Evolutionary conservation across 2,329 filamentous ascomycete genomes (phyloP).

Genomic region (Verticillium nonalfalfae): DNA sequence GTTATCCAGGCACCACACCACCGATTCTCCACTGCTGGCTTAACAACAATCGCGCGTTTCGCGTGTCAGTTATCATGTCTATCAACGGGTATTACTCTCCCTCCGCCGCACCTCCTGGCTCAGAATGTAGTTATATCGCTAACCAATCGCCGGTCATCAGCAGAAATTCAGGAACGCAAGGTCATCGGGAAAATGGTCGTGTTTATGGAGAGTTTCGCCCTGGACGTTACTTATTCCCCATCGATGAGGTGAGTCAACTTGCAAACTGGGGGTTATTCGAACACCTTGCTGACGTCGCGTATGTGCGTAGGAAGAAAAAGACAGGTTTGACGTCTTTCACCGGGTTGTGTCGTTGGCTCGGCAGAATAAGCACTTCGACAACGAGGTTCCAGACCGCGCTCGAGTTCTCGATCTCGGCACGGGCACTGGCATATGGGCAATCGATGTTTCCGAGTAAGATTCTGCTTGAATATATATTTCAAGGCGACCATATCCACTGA

Average conservation of each 20-base stretch:
- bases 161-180: background rate
- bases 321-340: conserved; percentile 77
- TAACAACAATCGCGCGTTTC: background rate
- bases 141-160: background rate
- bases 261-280: too few species aligned
- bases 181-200: conserved; percentile 58
- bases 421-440: conserved; percentile 87
- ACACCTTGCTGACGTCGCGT: background rate
- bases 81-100: conserved; percentile 18
- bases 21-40: background rate
- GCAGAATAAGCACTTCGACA: conserved; percentile 25
- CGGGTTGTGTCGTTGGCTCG: conserved; percentile 66
- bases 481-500: background rate
- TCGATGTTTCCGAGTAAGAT: conserved; percentile 73
- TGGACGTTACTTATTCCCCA: conserved; percentile 70
- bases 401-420: conserved; percentile 66
- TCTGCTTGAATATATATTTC: background rate
- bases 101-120: background rate
- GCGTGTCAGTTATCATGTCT: conserved; percentile 20
- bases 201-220: conserved; percentile 61
- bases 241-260: conserved; percentile 58
- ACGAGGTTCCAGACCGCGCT: conserved; percentile 13
- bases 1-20: background rate
- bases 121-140: background rate
- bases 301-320: conserved; percentile 55